Conservation (phyloP, 78 protist genomes). For the slime mould (Dictyostelium discoideum) region dicty_2.7 NC_007090.3:1919001-1919500, state of each 20-base stretch:
- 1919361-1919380: slow-evolving; percentile 55
- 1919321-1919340: slow-evolving; percentile 44
- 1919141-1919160: neutral
- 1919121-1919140: neutral
- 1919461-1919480: slow-evolving; percentile 41
- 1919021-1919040: slow-evolving; percentile 55
- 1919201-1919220: neutral
- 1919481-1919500: slow-evolving; percentile 76
- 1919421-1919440: slow-evolving; percentile 48
- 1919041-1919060: slow-evolving; percentile 76
- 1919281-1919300: slow-evolving; percentile 9
- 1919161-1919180: neutral
- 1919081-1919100: slow-evolving; percentile 56
- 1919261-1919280: slow-evolving; percentile 33
- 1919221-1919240: neutral
- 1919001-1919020: slow-evolving; percentile 55
- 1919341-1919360: slow-evolving; percentile 56
- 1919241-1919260: neutral
- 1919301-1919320: slow-evolving; percentile 67
- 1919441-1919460: neutral
- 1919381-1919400: slow-evolving; percentile 69
- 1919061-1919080: slow-evolving; percentile 77
- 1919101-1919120: neutral
- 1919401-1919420: slow-evolving; percentile 35
- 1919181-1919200: neutral